Evolutionary conservation across 78 protist species (phyloP).

Genomic region (Tieghemostelium lacteum): DNA sequence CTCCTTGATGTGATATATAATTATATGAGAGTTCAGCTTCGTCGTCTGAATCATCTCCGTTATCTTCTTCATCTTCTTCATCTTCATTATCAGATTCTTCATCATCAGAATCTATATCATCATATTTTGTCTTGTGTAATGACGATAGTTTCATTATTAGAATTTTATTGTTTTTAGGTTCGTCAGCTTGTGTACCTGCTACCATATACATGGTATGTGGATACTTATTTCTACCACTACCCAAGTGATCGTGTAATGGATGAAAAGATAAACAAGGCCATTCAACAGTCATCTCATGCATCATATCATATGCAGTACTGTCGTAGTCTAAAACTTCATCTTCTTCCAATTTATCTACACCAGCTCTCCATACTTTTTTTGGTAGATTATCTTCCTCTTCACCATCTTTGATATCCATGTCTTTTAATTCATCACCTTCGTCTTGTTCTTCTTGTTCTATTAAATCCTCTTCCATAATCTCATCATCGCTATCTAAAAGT

Average conservation of each 20-base stretch:
- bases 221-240: slow-evolving; percentile 79
- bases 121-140: slow-evolving; percentile 81
- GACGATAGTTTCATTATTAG: slow-evolving; percentile 75
- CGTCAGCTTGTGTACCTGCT: slow-evolving; percentile 95
- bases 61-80: slow-evolving; percentile 78
- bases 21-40: slow-evolving; percentile 84
- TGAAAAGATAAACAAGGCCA: slow-evolving; percentile 96
- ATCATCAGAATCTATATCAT: slow-evolving; percentile 83
- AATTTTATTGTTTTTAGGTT: slow-evolving; percentile 80
- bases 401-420: slow-evolving; percentile 2
- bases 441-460: not conserved
- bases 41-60: slow-evolving; percentile 79
- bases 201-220: slow-evolving; percentile 87
- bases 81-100: slow-evolving; percentile 81
- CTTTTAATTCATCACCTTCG: slow-evolving; percentile 11
- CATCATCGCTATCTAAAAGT: slow-evolving; percentile 10
- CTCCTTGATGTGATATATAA: slow-evolving; percentile 74
- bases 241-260: slow-evolving; percentile 89
- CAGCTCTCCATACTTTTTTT: slow-evolving; percentile 50
- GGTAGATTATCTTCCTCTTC: slow-evolving; percentile 27
- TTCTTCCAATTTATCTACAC: slow-evolving; percentile 65
- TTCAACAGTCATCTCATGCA: slow-evolving; percentile 86
- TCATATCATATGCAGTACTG: slow-evolving; percentile 91
- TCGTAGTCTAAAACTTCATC: slow-evolving; percentile 86
- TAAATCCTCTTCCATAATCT: slow-evolving; percentile 16